A percentile compares a stretch with the other conserved stretches of the same genome.
Conservation (phyloP, 2,329 filamentous ascomycete species). For the Dissoconium aciculare region DNA sequence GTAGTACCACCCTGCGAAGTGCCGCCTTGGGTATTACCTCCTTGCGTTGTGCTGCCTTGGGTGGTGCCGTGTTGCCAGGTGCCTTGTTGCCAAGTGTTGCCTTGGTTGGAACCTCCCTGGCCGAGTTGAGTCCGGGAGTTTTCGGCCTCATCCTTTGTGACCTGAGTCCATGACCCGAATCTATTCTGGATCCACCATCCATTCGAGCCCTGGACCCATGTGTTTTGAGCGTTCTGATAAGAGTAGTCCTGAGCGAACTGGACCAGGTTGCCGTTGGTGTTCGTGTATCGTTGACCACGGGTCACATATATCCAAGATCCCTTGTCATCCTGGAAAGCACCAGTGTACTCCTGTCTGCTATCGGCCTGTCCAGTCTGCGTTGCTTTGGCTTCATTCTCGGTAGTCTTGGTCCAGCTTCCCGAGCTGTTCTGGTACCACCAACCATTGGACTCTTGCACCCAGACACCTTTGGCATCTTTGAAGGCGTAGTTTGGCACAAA, state of each 20-base stretch:
- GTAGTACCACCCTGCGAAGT: too few relatives aligned
- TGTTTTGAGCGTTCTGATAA: neutral
- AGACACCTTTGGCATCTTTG: neutral
- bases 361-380: neutral
- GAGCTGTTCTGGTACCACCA: neutral
- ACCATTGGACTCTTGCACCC: slow-evolving; percentile 1
- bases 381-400: neutral
- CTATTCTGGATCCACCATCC: too few relatives aligned
- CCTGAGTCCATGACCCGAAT: too few relatives aligned
- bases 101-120: too few relatives aligned
- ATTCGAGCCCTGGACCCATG: neutral
- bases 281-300: neutral
- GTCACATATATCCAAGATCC: neutral
- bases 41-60: too few relatives aligned
- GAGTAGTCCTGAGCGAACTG: neutral
- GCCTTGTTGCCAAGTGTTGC: too few relatives aligned
- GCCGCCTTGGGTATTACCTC: too few relatives aligned
- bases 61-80: too few relatives aligned
- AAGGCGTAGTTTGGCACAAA: neutral
- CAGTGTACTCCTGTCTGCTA: too few relatives aligned
- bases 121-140: too few relatives aligned
- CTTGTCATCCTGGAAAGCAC: neutral
- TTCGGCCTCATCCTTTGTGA: too few relatives aligned
- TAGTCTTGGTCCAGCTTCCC: neutral
- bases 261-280: neutral